Percentiles rank a stretch among this genome's conserved stretches.
Evolutionary conservation across 1,284 basidiomycete genomes (phyloP).

Genomic region (Meripilus lineatus): DNA sequence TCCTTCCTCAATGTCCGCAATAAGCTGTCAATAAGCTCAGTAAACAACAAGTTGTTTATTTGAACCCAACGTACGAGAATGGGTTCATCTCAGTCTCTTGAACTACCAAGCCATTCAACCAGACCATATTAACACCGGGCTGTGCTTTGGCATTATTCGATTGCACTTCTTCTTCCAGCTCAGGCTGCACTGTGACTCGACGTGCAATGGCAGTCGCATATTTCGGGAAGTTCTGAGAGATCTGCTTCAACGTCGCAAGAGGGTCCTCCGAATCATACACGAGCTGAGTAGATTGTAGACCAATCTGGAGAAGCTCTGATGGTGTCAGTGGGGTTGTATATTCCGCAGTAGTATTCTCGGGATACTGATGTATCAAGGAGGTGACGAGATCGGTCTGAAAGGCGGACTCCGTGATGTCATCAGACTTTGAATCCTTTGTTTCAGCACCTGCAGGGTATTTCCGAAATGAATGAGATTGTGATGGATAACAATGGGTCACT

Average conservation of each 20-base stretch:
- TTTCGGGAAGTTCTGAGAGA: conserved; percentile 86
- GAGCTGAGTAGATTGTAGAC: conserved; percentile 69
- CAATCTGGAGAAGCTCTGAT: conserved; percentile 67
- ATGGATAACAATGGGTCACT: background rate
- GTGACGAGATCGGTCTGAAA: conserved; percentile 37
- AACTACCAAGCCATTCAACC: conserved; percentile 75
- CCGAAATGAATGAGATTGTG: too few species aligned
- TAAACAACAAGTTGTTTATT: conserved; percentile 1
- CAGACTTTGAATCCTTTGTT: conserved; percentile 17
- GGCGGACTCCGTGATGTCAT: conserved; percentile 21
- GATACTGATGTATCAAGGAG: conserved; percentile 50
- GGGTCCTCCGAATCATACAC: conserved; percentile 58
- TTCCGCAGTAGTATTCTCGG: conserved; percentile 47
- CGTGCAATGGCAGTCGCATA: conserved; percentile 72
- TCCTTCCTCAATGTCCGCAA: conserved; percentile 73
- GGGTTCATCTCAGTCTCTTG: conserved; percentile 64
- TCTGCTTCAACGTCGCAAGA: conserved; percentile 58
- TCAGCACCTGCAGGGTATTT: conserved; percentile 6
- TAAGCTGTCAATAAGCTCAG: conserved; percentile 37
- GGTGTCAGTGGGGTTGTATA: conserved; percentile 53
- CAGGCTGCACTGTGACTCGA: conserved; percentile 49
- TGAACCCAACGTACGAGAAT: conserved; percentile 40
- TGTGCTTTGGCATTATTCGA: conserved; percentile 51
- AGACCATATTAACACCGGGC: conserved; percentile 55
- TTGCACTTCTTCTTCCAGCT: conserved; percentile 54